These are phyloP conservation scores for Podospora tetraspora DNA, from an alignment of 495 filamentous ascomycete species.

Conservation along the genomic window DNA sequence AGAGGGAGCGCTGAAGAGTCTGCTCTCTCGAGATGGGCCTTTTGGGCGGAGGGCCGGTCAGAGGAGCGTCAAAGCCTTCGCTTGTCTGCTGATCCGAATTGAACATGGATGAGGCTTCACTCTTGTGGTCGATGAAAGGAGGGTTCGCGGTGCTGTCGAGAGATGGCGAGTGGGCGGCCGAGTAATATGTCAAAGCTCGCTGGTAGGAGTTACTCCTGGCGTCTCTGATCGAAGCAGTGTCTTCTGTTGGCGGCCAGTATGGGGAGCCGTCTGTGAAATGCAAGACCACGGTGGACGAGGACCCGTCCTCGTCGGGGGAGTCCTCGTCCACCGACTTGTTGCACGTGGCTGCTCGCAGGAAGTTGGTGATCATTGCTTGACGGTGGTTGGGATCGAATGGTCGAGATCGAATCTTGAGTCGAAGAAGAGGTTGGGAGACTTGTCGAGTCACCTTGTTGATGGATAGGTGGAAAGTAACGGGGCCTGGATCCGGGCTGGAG, in stretches of 20 bases:
- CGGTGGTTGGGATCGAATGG: not conserved
- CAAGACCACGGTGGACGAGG: not conserved
- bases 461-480: not conserved
- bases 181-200: constrained; percentile 6
- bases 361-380: not conserved
- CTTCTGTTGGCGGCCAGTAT: constrained; percentile 2
- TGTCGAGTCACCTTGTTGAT: not conserved
- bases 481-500: not conserved
- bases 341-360: not conserved
- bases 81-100: not conserved
- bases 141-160: constrained; percentile 1
- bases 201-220: constrained; percentile 11
- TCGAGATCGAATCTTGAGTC: not conserved
- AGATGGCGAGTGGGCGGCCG: constrained; percentile 11
- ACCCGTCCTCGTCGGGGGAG: not conserved
- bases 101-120: not conserved
- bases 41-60: not conserved
- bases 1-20: not conserved
- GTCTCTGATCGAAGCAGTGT: not conserved
- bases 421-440: not conserved
- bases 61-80: not conserved
- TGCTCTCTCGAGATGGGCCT: not conserved
- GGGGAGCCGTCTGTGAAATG: constrained; percentile 1
- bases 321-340: not conserved
- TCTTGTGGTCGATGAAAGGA: not conserved